Evolutionary conservation across 257 asterid species (phyloP).

Genomic region (Solanum chiquidenum): DNA sequence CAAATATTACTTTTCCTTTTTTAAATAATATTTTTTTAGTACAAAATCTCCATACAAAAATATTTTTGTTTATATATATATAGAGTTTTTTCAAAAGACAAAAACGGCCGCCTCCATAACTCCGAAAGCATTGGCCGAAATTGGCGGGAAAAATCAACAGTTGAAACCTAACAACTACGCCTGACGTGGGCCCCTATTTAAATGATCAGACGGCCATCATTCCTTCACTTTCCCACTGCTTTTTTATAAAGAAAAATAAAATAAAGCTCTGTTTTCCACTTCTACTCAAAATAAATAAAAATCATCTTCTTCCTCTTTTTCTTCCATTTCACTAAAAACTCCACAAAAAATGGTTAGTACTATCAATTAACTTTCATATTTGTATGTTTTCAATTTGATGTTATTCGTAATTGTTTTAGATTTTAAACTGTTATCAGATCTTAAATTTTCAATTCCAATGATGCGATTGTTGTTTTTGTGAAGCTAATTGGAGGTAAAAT

Average conservation of each 20-base stretch:
- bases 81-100: neutral
- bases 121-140: constrained; percentile 42
- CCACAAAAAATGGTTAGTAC: neutral
- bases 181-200: constrained; percentile 12
- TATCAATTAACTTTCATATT: neutral
- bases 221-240: constrained; percentile 16
- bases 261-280: neutral
- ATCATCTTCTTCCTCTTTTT: neutral
- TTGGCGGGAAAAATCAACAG: constrained; percentile 22
- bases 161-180: neutral
- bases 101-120: constrained; percentile 32
- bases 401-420: neutral
- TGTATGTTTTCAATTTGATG: neutral
- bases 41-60: neutral
- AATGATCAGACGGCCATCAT: constrained; percentile 12
- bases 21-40: too few species aligned
- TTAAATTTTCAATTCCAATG: neutral
- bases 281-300: neutral
- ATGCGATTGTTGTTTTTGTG: neutral
- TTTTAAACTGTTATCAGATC: neutral
- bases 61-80: neutral
- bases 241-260: neutral
- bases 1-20: neutral
- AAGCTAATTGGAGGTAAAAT: constrained; percentile 26
- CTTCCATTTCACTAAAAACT: neutral